A percentile compares a stretch with the other conserved stretches of the same genome.
Conservation (phyloP, 352 stramenopile species). For the Phytophthora europaea region DNA sequence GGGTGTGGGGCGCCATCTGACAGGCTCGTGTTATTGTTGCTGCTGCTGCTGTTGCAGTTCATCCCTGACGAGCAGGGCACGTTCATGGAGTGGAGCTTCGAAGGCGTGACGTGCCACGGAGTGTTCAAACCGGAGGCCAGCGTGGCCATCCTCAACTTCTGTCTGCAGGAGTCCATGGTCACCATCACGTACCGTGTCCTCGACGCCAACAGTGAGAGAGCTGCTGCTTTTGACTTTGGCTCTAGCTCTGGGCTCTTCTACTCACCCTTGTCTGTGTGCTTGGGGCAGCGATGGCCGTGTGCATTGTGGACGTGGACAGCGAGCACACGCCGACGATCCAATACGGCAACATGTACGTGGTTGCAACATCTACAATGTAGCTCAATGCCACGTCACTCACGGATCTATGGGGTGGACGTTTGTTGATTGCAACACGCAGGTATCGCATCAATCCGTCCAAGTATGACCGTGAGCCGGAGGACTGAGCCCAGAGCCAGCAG, state of each 20-base stretch:
- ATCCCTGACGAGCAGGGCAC: conserved; percentile 81
- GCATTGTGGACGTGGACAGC: conserved; percentile 87
- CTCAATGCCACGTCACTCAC: background rate
- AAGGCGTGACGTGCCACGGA: conserved; percentile 84
- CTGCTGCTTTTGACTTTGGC: background rate
- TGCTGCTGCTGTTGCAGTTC: conserved; percentile 55
- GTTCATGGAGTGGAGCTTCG: conserved; percentile 91
- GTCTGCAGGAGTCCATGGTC: conserved; percentile 84
- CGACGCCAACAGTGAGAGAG: conserved; percentile 76
- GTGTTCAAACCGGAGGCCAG: conserved; percentile 85
- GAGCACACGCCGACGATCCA: conserved; percentile 85
- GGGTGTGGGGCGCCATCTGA: background rate
- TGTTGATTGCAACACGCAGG: conserved; percentile 38
- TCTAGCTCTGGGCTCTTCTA: background rate
- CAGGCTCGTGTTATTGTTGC: conserved; percentile 11
- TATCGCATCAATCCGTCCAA: conserved; percentile 83
- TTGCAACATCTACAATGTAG: background rate
- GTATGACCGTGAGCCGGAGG: conserved; percentile 67
- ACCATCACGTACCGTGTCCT: conserved; percentile 87
- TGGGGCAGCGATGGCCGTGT: conserved; percentile 79
- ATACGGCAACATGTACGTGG: conserved; percentile 84
- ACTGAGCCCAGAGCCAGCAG: conserved; percentile 28
- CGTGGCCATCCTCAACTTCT: conserved; percentile 89
- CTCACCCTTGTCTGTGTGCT: conserved; percentile 1
- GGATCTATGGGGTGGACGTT: background rate